Evolutionary conservation across 2,329 filamentous ascomycete genomes (phyloP).

Genomic region (Sphaerulina vaccinii): DNA sequence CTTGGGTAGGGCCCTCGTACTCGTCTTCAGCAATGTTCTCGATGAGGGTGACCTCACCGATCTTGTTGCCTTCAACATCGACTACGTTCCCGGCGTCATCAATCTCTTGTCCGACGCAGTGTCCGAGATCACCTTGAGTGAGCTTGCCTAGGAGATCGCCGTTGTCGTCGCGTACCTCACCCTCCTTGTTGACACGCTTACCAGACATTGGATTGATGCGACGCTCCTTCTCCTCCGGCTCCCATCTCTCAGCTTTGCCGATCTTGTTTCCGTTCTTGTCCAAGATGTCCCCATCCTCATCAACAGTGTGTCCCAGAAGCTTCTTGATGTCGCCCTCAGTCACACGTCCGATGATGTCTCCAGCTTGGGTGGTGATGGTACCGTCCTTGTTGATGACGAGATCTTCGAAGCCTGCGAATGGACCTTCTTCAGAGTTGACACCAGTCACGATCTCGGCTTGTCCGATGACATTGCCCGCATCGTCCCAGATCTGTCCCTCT

Average conservation of each 20-base stretch:
- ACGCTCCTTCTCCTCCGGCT: conserved; percentile 54
- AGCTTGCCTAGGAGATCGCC: conserved; percentile 52
- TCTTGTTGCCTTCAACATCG: conserved; percentile 60
- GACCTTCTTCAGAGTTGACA: conserved; percentile 50
- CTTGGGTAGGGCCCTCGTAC: conserved; percentile 56
- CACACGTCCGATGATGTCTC: conserved; percentile 50
- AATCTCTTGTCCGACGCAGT: conserved; percentile 53
- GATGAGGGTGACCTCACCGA: conserved; percentile 62
- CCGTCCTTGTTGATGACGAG: conserved; percentile 59
- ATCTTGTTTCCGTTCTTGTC: conserved; percentile 56
- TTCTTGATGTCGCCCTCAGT: conserved; percentile 53
- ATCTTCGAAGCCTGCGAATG: conserved; percentile 60
- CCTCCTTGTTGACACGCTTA: conserved; percentile 54
- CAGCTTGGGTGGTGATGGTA: conserved; percentile 49
- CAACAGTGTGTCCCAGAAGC: conserved; percentile 51
- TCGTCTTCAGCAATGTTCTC: conserved; percentile 55
- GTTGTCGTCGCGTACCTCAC: conserved; percentile 53
- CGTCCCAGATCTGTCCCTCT: conserved; percentile 63
- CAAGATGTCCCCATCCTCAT: conserved; percentile 53
- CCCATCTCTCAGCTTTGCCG: conserved; percentile 54
- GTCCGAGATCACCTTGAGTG: conserved; percentile 52
- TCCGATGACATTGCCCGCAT: conserved; percentile 61
- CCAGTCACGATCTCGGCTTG: conserved; percentile 58
- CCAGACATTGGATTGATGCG: conserved; percentile 61
- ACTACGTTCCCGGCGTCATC: conserved; percentile 54